Percentiles rank a stretch among this genome's conserved stretches.
Conservation (phyloP, 768 basidiomycete species). For the Dacryopinax spathularia region DNA sequence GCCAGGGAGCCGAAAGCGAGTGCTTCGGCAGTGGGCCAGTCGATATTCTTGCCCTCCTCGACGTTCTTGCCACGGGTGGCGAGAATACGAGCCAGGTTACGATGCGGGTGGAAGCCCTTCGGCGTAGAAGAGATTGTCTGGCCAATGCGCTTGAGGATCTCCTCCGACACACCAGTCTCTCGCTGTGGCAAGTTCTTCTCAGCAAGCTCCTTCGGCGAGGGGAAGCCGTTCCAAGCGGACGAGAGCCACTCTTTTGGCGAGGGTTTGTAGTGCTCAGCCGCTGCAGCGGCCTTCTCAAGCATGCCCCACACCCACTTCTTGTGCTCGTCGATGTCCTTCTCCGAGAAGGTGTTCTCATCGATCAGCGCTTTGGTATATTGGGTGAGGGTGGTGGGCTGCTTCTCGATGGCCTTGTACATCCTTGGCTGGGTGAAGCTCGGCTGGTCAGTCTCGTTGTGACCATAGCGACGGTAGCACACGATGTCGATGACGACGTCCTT, state of each 20-base stretch:
- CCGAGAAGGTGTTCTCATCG: slow-evolving; percentile 84
- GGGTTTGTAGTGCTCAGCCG: slow-evolving; percentile 87
- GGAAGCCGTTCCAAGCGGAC: slow-evolving; percentile 96
- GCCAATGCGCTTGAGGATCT: slow-evolving; percentile 68
- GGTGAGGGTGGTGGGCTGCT: slow-evolving; percentile 81
- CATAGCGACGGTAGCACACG: slow-evolving; percentile 95
- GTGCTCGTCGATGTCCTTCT: slow-evolving; percentile 94
- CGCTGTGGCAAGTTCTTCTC: slow-evolving; percentile 85
- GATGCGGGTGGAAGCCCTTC: slow-evolving; percentile 70
- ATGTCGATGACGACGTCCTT: slow-evolving; percentile 98
- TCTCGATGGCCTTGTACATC: slow-evolving; percentile 95
- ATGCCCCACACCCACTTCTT: slow-evolving; percentile 99
- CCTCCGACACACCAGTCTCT: slow-evolving; percentile 64
- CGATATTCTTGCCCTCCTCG: slow-evolving; percentile 81
- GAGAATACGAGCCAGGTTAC: slow-evolving; percentile 89
- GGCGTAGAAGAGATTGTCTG: slow-evolving; percentile 79
- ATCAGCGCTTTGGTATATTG: slow-evolving; percentile 85
- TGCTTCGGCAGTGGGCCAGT: slow-evolving; percentile 97
- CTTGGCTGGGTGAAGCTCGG: slow-evolving; percentile 96
- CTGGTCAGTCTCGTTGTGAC: slow-evolving; percentile 99
- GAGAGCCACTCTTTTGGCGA: slow-evolving; percentile 95
- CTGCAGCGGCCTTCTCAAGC: slow-evolving; percentile 92
- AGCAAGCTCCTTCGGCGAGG: slow-evolving; percentile 87
- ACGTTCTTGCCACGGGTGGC: slow-evolving; percentile 74
- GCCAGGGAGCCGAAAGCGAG: slow-evolving; percentile 90